Evolutionary conservation across 805 yeast genomes (phyloP), one percentile per base, ranked within the genome.

Genomic region (Ogataea siamensis): DNA sequence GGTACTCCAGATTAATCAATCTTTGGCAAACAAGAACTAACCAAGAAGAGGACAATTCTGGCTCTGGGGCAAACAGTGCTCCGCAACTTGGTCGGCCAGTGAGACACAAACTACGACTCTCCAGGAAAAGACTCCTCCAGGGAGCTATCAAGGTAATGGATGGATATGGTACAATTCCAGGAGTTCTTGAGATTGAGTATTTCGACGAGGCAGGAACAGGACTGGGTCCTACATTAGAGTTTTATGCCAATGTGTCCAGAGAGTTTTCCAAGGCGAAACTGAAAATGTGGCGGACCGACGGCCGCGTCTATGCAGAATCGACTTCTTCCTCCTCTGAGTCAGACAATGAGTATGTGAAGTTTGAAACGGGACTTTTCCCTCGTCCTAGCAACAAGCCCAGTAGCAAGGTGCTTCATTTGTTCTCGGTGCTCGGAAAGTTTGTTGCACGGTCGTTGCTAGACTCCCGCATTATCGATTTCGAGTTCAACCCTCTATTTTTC

Each of bases 181-280:
- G 87, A 19, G 68, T 85, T 4, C 63, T 91, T 15, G 98, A 91
- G 51, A 80, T 93, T 39, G 96, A 89, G 57, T 91, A 84, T 53
- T 78, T 73, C 46, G 88, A 83, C 47, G 99, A 91, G 58, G 96
- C 74, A 5, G 99, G 98, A n/a, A 82, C 96, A 0, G 99, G 99
- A 0, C 64, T 88, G 30, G 99, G 99, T 0, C 99, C 99, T 3
- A 91, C 99, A 0, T 67, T 89, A 46, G 99, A 91, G 60, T 91
- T 93, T 55, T 91, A 87, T 54, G 79, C 97, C 0, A 67, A 71
- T 11, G 87, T 86, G 2, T 87, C 96, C 0, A 76, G 70, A 40
- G 88, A 81, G 46, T 87, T 91, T 57, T 66, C 83, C 1, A 70
- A 66, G 47, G 71, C 69, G 34, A 69, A 68, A 18, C 61, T 81